Evolutionary conservation across 371 early-diverging fungal genomes (phyloP), one percentile per base, ranked within the genome.

Genomic region (Syncephalastrum sp.): DNA sequence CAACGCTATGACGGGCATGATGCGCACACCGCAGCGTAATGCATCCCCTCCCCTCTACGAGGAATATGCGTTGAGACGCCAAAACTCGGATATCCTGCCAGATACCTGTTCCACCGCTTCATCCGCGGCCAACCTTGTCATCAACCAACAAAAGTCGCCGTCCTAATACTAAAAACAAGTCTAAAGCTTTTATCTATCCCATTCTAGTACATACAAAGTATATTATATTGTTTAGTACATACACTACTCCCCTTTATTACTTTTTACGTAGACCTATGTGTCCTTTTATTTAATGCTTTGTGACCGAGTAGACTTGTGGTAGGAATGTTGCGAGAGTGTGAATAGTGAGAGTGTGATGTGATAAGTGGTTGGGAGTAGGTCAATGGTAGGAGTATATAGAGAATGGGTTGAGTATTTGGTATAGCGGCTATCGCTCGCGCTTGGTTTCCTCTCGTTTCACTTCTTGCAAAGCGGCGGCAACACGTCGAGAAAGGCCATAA

Each of bases 401-500:
- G 45, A 16, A 12, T 4, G 19, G 14, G 1, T 44, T 27, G 19
- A 52, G 27, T 27, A 44, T 14, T 4, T 24, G 25, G 24, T 50
- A 54, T 43, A 41, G 29, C 25, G 23, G 24, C 15, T 38, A 19
- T 42, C 8, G 19, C 27, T 15, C n/a, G 13, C 17, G 13, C 29
- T 50, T 47, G 24, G 4, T 45, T 54, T 48, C 27, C 43, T 54
- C 33, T 12, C 49, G 54, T 14, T 47, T 24, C 19, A 56, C 50
- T 17, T 66, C 52, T 48, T 60, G 56, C 44, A 75, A 53, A 21
- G 53, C 61, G 27, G 49, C 57, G 21, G 57, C 50, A n/a, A 79
- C 79, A 33, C 73, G 63, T 52, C 71, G 70, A 25, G 79, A 75
- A 6, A 79, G 50, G n/a, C 56, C 70, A 53, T 69, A 64, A 29